Conservation (phyloP, 192 early-diverging fungal genomes). For the Coemansia sp. region DNA sequence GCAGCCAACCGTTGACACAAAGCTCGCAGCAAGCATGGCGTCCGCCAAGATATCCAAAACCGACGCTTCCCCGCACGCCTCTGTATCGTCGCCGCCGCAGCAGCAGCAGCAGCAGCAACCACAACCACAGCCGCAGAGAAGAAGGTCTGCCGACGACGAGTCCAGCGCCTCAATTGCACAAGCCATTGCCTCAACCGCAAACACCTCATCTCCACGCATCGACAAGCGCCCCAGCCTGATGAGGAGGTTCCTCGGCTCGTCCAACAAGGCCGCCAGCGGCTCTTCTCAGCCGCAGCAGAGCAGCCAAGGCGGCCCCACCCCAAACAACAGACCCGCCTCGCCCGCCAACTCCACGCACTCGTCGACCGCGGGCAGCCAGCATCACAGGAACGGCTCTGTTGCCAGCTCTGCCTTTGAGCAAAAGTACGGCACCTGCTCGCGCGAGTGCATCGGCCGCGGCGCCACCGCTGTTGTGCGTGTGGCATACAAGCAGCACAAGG, state of each 20-base stretch:
- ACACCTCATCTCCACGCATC: slow-evolving; percentile 31
- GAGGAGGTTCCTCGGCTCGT: slow-evolving; percentile 50
- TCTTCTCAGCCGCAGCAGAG: slow-evolving; percentile 3
- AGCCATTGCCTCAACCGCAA: slow-evolving; percentile 26
- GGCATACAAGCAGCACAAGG: slow-evolving; percentile 69
- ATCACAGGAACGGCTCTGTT: slow-evolving; percentile 33
- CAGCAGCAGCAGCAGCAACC: slow-evolving; percentile 8
- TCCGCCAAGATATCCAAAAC: background rate
- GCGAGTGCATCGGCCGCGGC: slow-evolving; percentile 80
- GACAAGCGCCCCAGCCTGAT: slow-evolving; percentile 54
- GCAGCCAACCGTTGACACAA: background rate
- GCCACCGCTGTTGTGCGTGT: slow-evolving; percentile 91
- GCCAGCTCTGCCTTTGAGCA: slow-evolving; percentile 51
- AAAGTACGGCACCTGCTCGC: slow-evolving; percentile 81
- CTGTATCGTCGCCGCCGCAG: slow-evolving; percentile 15
- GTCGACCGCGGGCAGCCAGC: slow-evolving; percentile 19
- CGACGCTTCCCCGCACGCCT: slow-evolving; percentile 18
- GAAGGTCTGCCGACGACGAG: slow-evolving; percentile 16
- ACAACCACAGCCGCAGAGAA: slow-evolving; percentile 8
- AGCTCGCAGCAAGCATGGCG: slow-evolving; percentile 5
- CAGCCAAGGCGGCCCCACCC: background rate
- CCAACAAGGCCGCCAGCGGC: slow-evolving; percentile 4
- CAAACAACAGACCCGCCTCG: slow-evolving; percentile 16
- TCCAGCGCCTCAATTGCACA: slow-evolving; percentile 29
- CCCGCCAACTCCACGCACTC: slow-evolving; percentile 38